These are phyloP conservation scores for Omphalea diandra DNA, from an alignment of 441 rosid genomes.

Conservation along the genomic window DNA sequence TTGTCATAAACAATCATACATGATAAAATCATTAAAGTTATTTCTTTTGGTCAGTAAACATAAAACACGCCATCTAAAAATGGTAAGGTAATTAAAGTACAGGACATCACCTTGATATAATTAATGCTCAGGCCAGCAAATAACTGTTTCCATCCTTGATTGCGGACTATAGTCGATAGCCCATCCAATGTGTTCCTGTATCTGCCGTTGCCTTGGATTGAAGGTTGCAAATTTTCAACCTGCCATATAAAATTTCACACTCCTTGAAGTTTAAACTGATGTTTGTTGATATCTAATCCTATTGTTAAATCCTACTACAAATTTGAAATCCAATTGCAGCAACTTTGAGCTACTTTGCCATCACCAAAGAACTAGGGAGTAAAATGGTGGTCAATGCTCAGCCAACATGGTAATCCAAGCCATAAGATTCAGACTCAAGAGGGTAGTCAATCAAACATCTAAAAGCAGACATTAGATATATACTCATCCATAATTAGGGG, in stretches of 20 bases:
- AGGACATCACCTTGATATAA: conserved; percentile 67
- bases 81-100: background rate
- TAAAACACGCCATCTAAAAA: background rate
- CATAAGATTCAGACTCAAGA: background rate
- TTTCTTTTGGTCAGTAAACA: background rate
- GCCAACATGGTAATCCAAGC: background rate
- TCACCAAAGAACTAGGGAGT: background rate
- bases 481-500: background rate
- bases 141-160: conserved; percentile 90
- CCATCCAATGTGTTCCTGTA: conserved; percentile 75
- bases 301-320: background rate
- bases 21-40: background rate
- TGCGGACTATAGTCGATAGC: conserved; percentile 57
- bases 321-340: background rate
- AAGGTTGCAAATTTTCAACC: conserved; percentile 73
- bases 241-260: conserved; percentile 26
- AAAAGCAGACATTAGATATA: background rate
- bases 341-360: background rate
- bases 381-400: background rate
- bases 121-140: conserved; percentile 97
- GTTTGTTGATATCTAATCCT: background rate
- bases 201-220: conserved; percentile 44
- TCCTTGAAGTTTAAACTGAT: background rate
- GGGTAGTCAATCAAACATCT: background rate
- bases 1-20: background rate